phyloP scores from a whole-genome alignment of 345 rosid species.

The Bretschneidera sinensis region DNA sequence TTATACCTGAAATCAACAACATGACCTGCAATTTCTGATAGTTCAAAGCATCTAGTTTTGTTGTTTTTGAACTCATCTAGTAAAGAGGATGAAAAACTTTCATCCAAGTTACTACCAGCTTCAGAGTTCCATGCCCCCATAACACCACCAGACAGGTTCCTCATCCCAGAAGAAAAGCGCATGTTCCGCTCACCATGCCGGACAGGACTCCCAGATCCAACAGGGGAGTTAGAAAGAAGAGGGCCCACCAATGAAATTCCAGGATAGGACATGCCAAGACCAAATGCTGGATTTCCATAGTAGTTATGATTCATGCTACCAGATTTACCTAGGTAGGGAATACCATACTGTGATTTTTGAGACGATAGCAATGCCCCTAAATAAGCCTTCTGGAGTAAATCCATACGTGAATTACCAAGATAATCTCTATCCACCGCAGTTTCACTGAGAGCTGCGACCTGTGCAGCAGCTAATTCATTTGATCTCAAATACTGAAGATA shows the following conservation, averaged over 20 bases:
- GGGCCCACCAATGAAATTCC: conserved; percentile 40
- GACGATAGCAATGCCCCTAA: conserved; percentile 37
- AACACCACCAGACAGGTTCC: conserved; percentile 44
- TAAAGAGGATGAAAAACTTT: conserved; percentile 48
- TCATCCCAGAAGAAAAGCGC: conserved; percentile 48
- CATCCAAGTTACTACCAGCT: conserved; percentile 41
- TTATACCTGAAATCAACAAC: conserved; percentile 74
- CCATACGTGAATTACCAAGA: conserved; percentile 43
- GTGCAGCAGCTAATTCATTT: conserved; percentile 48
- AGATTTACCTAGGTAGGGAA: conserved; percentile 42
- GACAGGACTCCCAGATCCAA: conserved; percentile 46
- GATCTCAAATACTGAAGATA: conserved; percentile 46
- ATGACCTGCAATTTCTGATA: conserved; percentile 59
- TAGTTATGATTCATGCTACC: conserved; percentile 36
- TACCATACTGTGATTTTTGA: conserved; percentile 47
- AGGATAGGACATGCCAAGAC: conserved; percentile 51
- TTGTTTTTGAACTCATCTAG: conserved; percentile 68
- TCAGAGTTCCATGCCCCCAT: conserved; percentile 59
- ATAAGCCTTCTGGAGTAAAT: conserved; percentile 56
- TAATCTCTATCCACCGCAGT: conserved; percentile 39
- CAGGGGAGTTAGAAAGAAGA: conserved; percentile 43
- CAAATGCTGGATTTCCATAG: conserved; percentile 45
- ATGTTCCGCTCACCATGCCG: conserved; percentile 45
- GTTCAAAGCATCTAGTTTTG: conserved; percentile 69
- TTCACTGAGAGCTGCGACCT: conserved; percentile 42